A percentile compares a stretch with the other conserved stretches of the same genome.
phyloP scores from a whole-genome alignment of 495 filamentous ascomycete genomes.

The Aspergillus carlsbadensis region DNA sequence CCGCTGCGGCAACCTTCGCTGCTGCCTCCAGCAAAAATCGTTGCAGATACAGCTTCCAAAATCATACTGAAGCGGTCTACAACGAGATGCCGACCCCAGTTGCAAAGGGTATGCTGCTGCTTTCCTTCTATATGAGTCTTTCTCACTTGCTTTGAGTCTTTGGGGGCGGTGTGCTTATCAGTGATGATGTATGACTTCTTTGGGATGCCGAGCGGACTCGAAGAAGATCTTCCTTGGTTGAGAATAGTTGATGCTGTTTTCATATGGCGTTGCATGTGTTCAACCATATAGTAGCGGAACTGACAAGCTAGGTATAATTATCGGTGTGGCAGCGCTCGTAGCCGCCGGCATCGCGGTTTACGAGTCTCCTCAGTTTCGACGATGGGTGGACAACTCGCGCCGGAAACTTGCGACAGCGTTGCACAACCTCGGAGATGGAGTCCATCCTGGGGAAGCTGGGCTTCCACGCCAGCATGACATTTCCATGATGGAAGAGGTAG shows the following conservation, averaged over 20 bases:
- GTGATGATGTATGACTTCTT: constrained; percentile 18
- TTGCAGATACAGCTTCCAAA: neutral
- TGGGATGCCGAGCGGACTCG: neutral
- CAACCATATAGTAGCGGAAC: neutral
- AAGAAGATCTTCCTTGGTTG: neutral
- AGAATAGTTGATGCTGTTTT: neutral
- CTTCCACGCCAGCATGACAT: constrained; percentile 38
- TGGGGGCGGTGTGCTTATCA: constrained; percentile 41
- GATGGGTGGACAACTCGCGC: constrained; percentile 72
- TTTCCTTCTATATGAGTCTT: constrained; percentile 4
- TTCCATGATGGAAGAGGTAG: constrained; percentile 55
- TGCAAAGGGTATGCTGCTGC: constrained; percentile 47
- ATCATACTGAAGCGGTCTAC: neutral
- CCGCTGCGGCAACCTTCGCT: neutral
- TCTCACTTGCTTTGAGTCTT: neutral
- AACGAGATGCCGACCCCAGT: constrained; percentile 50
- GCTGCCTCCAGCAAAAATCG: constrained; percentile 9
- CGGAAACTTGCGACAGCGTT: constrained; percentile 77
- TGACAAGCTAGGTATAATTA: constrained; percentile 62
- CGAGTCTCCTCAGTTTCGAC: constrained; percentile 76
- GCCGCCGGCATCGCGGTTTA: constrained; percentile 84
- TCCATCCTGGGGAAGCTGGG: constrained; percentile 52
- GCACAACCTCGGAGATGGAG: constrained; percentile 73
- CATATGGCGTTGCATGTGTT: neutral
- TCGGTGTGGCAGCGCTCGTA: constrained; percentile 71